Percentiles rank a stretch among this genome's conserved stretches.
phyloP scores from a whole-genome alignment of 2,329 filamentous ascomycete genomes.

The Mariannaea elegans region DNA sequence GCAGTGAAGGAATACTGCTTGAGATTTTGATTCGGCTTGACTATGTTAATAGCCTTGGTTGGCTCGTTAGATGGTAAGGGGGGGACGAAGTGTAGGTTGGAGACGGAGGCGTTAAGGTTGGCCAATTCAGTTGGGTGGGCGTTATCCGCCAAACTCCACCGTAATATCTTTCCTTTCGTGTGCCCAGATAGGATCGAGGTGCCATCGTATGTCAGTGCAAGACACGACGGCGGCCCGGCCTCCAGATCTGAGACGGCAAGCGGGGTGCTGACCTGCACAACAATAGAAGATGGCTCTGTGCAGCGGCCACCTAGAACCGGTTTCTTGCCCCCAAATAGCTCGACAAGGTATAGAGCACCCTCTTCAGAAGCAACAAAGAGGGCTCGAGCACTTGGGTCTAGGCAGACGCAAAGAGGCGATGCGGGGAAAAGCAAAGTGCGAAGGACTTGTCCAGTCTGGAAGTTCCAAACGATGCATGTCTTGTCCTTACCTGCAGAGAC shows the following conservation, averaged over 20 bases:
- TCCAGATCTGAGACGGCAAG: conserved; percentile 69
- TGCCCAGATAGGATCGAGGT: conserved; percentile 84
- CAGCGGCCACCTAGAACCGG: conserved; percentile 63
- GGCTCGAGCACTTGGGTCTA: conserved; percentile 86
- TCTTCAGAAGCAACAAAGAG: conserved; percentile 85
- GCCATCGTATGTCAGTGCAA: conserved; percentile 84
- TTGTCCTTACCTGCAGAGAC: conserved; percentile 87
- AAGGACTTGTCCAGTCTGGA: conserved; percentile 77
- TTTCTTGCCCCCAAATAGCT: conserved; percentile 70
- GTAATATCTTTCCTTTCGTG: conserved; percentile 77
- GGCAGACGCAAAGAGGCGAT: conserved; percentile 74
- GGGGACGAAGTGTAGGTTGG: conserved; percentile 79
- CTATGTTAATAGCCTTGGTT: conserved; percentile 67
- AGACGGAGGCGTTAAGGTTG: conserved; percentile 82
- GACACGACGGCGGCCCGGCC: conserved; percentile 70
- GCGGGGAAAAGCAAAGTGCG: conserved; percentile 83
- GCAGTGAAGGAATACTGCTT: conserved; percentile 72
- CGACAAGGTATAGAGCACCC: conserved; percentile 80
- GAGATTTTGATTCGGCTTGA: conserved; percentile 81
- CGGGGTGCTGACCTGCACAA: conserved; percentile 63
- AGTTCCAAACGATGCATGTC: conserved; percentile 93
- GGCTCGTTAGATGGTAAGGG: conserved; percentile 56
- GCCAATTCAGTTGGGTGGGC: conserved; percentile 73
- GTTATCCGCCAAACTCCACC: conserved; percentile 81
- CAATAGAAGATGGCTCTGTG: conserved; percentile 64